Conservation (phyloP, 1,284 basidiomycete species). For the Cerrena zonata region DNA sequence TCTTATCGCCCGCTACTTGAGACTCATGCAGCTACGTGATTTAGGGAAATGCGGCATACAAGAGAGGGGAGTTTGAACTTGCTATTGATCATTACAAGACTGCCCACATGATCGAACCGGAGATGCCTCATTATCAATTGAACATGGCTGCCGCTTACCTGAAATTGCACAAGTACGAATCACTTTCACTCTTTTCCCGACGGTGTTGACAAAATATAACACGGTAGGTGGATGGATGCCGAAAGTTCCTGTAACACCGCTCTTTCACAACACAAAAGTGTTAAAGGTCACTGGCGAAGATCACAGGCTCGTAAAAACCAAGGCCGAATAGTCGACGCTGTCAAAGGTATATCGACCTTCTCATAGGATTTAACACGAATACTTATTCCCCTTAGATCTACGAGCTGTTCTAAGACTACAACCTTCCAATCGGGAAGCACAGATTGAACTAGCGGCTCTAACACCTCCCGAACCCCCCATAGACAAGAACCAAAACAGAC, state of each 20-base stretch:
- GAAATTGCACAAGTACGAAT: constrained; percentile 55
- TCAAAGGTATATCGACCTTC: constrained; percentile 39
- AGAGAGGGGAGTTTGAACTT: constrained; percentile 46
- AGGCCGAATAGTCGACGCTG: constrained; percentile 51
- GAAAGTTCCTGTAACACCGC: constrained; percentile 61
- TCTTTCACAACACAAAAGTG: constrained; percentile 54
- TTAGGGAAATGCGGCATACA: constrained; percentile 62
- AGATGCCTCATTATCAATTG: constrained; percentile 65
- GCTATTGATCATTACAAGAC: constrained; percentile 54
- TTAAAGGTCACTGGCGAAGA: constrained; percentile 61
- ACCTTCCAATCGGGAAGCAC: constrained; percentile 53
- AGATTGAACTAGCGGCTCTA: constrained; percentile 45
- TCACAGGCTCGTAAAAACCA: constrained; percentile 59
- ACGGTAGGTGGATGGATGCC: constrained; percentile 58
- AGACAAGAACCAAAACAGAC: not conserved
- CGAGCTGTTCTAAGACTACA: constrained; percentile 53
- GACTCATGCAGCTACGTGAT: constrained; percentile 9
- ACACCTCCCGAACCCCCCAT: constrained; percentile 26
- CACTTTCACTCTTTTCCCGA: constrained; percentile 6
- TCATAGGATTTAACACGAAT: not conserved
- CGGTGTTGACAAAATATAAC: not conserved
- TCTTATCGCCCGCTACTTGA: not conserved
- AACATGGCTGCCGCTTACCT: constrained; percentile 66
- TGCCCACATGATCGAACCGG: constrained; percentile 58
- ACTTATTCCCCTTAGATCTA: constrained; percentile 37